Evolutionary conservation across 139 green algal genomes (phyloP).

Genomic region (Chlamydomonas sphaeroides): DNA sequence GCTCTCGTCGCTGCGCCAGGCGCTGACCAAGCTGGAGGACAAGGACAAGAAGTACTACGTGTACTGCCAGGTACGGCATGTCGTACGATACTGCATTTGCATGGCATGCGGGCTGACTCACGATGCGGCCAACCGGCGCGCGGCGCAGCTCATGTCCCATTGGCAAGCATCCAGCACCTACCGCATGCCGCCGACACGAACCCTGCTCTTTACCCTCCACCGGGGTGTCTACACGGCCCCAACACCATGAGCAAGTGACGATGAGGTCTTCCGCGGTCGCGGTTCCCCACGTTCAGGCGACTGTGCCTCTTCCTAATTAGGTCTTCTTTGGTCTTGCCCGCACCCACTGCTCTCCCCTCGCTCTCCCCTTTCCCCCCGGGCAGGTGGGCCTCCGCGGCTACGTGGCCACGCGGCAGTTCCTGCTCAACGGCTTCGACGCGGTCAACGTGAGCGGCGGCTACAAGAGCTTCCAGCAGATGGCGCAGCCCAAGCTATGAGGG

Average conservation of each 20-base stretch:
- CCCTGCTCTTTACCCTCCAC: no score
- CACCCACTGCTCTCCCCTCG: background rate
- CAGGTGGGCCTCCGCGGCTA: slow-evolving; percentile 67
- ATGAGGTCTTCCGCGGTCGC: no score
- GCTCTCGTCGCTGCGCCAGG: slow-evolving; percentile 47
- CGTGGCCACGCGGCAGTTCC: slow-evolving; percentile 58
- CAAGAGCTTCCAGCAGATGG: slow-evolving; percentile 37
- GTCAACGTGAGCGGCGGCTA: slow-evolving; percentile 59
- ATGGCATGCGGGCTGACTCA: no score
- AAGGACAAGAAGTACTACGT: slow-evolving; percentile 60
- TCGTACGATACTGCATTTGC: no score
- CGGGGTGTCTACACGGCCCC: no score
- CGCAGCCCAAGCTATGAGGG: slow-evolving; percentile 33
- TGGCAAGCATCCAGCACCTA: no score
- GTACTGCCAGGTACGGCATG: slow-evolving; percentile 60
- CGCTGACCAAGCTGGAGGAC: slow-evolving; percentile 50
- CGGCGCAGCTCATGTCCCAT: no score
- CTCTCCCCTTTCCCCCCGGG: background rate
- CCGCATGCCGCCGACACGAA: no score
- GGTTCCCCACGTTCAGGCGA: no score
- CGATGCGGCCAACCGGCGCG: no score
- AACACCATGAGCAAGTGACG: no score
- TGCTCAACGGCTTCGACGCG: slow-evolving; percentile 43
- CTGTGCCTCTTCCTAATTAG: no score
- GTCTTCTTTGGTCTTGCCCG: background rate